These are phyloP conservation scores for Saccharomycopsis schoenii DNA, from an alignment of 805 yeast species.

Conservation along the genomic window DNA sequence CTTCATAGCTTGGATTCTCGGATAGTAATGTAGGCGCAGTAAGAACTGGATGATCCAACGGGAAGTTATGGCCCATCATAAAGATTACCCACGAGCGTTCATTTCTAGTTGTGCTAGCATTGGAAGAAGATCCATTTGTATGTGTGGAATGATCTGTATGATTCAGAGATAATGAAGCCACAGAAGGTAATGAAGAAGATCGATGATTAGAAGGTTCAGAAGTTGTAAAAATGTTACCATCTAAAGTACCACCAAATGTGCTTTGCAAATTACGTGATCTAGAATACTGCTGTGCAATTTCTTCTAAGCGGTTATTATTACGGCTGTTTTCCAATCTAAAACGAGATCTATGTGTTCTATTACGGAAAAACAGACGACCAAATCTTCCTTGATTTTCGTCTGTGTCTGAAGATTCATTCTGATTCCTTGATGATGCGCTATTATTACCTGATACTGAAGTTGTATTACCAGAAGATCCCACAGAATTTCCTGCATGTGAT, in stretches of 20 bases:
- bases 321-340: constrained; percentile 17
- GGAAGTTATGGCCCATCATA: constrained; percentile 48
- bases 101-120: neutral
- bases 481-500: neutral
- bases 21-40: constrained; percentile 37
- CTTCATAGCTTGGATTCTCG: constrained; percentile 43
- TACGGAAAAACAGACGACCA: constrained; percentile 17
- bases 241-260: neutral
- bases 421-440: neutral
- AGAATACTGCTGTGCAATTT: constrained; percentile 15
- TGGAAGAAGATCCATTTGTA: neutral
- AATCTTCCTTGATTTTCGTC: constrained; percentile 2
- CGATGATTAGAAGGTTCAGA: neutral
- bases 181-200: neutral
- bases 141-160: neutral
- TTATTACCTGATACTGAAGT: neutral
- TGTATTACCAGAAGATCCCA: neutral
- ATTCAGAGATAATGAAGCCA: neutral
- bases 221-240: neutral
- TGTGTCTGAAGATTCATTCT: neutral
- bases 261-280: neutral
- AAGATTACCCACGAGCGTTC: constrained; percentile 52
- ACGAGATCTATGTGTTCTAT: constrained; percentile 16
- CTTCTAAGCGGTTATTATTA: constrained; percentile 15
- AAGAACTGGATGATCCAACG: constrained; percentile 38